Percentiles rank a stretch among this genome's conserved stretches.
These are phyloP conservation scores for Mrakia gelida DNA, from an alignment of 768 basidiomycete genomes.

Conservation along the genomic window DNA sequence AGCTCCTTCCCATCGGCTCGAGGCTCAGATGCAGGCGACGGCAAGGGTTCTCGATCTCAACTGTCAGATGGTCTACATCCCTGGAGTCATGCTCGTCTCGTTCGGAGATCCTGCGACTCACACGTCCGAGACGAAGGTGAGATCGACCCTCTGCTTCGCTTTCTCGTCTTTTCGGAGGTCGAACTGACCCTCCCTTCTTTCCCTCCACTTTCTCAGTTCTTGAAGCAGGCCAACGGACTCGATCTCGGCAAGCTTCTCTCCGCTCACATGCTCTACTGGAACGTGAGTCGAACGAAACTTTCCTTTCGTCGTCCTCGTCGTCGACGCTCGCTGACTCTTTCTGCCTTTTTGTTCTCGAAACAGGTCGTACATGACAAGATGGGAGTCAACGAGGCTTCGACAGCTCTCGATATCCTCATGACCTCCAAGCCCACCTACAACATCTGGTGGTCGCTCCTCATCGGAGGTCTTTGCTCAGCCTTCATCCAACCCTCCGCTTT, in stretches of 20 bases:
- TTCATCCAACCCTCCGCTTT: slow-evolving; percentile 68
- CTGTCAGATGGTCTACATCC: slow-evolving; percentile 69
- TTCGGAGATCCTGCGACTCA: slow-evolving; percentile 77
- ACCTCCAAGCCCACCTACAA: slow-evolving; percentile 53
- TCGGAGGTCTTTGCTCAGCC: slow-evolving; percentile 72
- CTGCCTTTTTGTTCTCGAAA: no score
- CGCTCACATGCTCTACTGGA: slow-evolving; percentile 68
- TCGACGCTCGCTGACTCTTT: background rate
- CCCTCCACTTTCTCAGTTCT: slow-evolving; percentile 32
- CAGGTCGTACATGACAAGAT: slow-evolving; percentile 76
- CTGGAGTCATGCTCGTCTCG: slow-evolving; percentile 64
- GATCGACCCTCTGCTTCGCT: background rate
- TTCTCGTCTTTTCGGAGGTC: slow-evolving; percentile 44
- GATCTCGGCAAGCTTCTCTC: slow-evolving; percentile 73
- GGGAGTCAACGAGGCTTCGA: slow-evolving; percentile 67
- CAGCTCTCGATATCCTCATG: slow-evolving; percentile 70
- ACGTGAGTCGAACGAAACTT: slow-evolving; percentile 47
- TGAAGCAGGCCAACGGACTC: slow-evolving; percentile 49
- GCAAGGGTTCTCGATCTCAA: slow-evolving; percentile 84
- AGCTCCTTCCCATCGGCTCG: slow-evolving; percentile 88
- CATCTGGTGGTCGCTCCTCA: slow-evolving; percentile 58
- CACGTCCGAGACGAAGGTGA: slow-evolving; percentile 66
- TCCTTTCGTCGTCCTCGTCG: background rate
- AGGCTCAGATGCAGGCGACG: slow-evolving; percentile 82
- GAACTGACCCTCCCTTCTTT: slow-evolving; percentile 54